Evolutionary conservation across 2,329 filamentous ascomycete species (phyloP), one percentile per base, ranked within the genome.

Genomic region (Mycosphaerella sp.): DNA sequence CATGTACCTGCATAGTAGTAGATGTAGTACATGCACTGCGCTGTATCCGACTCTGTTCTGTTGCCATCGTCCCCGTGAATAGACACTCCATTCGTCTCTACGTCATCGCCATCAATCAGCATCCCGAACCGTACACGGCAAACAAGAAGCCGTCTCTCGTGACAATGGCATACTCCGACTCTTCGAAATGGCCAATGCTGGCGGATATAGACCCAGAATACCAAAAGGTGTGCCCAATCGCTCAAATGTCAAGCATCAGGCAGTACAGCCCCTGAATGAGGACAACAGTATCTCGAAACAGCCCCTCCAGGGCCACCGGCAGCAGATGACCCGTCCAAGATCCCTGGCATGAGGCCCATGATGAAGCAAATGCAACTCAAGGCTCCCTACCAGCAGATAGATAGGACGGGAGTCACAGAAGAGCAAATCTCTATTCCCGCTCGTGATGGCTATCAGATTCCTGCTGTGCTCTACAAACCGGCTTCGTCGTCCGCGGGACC

Each of bases 201-300:
- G 43, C 45, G 12, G 53, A 51, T 12, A 55, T 55, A 2, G 48
- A 51, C 26, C 48, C 48, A 6, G 48, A 55, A 43, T 55, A 46
- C 43, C 46, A 55, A 10, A 47, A 49, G 46, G 52, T 10, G 17
- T 38, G 40, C 21, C 3, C 21, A 2, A 32, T 44, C 11, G 29
- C 6, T 14, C 10, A 11, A 10, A 31, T 29, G 14, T 17, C n/a
- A 29, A 36, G 4, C 31, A 23, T 17, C 8, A 12, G n/a, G 11
- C 46, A 39, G 32, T 31, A 14, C 11, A 34, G 21, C 36, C 40
- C 31, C 32, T 12, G 32, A 21, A 21, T 26, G 10, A 6, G n/a
- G 21, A 21, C 21, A 21, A 21, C 31, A 51, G 48, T 47, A 46
- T 36, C 41, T 55, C 21, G 48, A 55, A 17, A 43, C 51, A 10